Conservation (phyloP, 2,329 filamentous ascomycete genomes). For the Periconia macrospinosa region DNA sequence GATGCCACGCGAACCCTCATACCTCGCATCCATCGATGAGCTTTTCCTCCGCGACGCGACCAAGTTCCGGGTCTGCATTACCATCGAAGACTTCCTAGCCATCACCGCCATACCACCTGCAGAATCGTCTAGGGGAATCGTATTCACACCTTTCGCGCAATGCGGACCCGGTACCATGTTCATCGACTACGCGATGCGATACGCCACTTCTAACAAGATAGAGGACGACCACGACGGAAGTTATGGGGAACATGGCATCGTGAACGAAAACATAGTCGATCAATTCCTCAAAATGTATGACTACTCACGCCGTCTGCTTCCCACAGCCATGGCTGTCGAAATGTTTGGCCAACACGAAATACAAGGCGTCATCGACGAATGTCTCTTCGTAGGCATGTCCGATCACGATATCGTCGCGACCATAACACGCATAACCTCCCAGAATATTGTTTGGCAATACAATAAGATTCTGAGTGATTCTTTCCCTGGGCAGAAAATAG, state of each 20-base stretch:
- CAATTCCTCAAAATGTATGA: slow-evolving; percentile 51
- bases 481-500: slow-evolving; percentile 44
- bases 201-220: slow-evolving; percentile 54
- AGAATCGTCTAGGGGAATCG: slow-evolving; percentile 32
- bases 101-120: slow-evolving; percentile 62
- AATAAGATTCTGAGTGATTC: slow-evolving; percentile 50
- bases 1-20: slow-evolving; percentile 58
- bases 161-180: slow-evolving; percentile 61
- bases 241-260: slow-evolving; percentile 53
- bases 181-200: slow-evolving; percentile 59
- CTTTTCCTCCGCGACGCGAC: slow-evolving; percentile 59
- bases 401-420: slow-evolving; percentile 60
- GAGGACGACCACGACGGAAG: slow-evolving; percentile 57
- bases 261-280: slow-evolving; percentile 57
- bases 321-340: slow-evolving; percentile 62
- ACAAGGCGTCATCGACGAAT: slow-evolving; percentile 54
- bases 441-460: slow-evolving; percentile 58
- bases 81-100: slow-evolving; percentile 64
- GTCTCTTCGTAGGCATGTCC: slow-evolving; percentile 46
- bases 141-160: slow-evolving; percentile 52
- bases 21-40: slow-evolving; percentile 53
- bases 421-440: slow-evolving; percentile 61
- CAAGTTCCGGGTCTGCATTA: slow-evolving; percentile 62
- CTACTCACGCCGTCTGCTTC: slow-evolving; percentile 56
- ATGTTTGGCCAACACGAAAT: slow-evolving; percentile 63